phyloP scores from a whole-genome alignment of 257 asterid genomes.

The Solanum ossicruentum region DNA sequence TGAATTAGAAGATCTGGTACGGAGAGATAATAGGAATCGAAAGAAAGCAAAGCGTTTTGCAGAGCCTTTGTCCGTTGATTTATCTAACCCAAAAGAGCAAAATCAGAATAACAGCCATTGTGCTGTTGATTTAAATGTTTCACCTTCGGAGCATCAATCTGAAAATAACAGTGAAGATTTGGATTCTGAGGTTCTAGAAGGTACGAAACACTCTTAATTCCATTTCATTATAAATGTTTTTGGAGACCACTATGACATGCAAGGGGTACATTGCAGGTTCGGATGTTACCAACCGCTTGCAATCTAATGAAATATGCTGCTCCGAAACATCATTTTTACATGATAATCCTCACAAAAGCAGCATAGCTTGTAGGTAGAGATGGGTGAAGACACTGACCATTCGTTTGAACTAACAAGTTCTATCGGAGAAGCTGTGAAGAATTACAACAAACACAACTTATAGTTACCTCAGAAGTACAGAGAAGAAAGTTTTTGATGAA shows the following conservation, averaged over 20 bases:
- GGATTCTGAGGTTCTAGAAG: constrained; percentile 30
- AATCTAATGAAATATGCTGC: constrained; percentile 18
- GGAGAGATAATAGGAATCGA: constrained; percentile 39
- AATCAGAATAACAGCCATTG: constrained; percentile 5
- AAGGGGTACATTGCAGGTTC: constrained; percentile 22
- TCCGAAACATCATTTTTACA: constrained; percentile 28
- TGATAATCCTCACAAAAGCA: constrained; percentile 32
- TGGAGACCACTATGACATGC: neutral
- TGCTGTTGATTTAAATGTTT: constrained; percentile 4
- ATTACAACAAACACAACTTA: neutral
- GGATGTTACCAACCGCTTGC: constrained; percentile 15
- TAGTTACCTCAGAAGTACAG: neutral
- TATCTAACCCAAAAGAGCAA: constrained; percentile 11
- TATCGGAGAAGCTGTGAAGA: neutral
- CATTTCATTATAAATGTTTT: neutral
- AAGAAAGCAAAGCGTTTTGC: constrained; percentile 28
- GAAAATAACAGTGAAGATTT: constrained; percentile 20
- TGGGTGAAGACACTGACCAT: neutral
- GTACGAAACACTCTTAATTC: constrained; percentile 9
- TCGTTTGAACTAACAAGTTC: neutral
- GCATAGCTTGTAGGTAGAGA: constrained; percentile 45
- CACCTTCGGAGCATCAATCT: constrained; percentile 9
- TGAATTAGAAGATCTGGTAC: constrained; percentile 19
- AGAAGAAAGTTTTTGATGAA: neutral
- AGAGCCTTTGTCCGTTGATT: constrained; percentile 30